Base-by-base conservation (phyloP, 345 rosid species). In the Salix koriyanagi region DNA sequence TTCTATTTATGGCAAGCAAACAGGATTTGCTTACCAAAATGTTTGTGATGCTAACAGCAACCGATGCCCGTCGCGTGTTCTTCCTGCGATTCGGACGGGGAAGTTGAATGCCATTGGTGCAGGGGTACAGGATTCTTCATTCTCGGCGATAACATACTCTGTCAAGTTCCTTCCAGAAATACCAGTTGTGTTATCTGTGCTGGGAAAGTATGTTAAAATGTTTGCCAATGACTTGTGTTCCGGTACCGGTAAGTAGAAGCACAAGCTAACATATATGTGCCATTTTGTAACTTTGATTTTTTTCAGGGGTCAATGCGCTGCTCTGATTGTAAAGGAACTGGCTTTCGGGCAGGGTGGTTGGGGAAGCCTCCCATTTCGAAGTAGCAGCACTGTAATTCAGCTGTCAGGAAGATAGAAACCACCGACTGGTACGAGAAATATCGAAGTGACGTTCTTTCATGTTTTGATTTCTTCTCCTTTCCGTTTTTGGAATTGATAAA, bases 341-440 rank as follows among this genome's bases (percentile, higher is more conserved):
- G 99, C 3, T 95, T 90, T 81, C 97, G 97, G n/a, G 99, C 99
- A 70, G 89, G 89, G 84, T 95, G 99, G 97, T 85, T 95, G 89
- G 93, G 87, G 74, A 78, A 89, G 79, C 94, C 94, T 81, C 87
- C 92, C 2, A 76, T 84, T 64, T 72, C 87, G 18, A 86, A 84
- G 75, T 84, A 90, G 88, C 68, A 66, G 48, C 15, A 0, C 12
- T 50, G 28, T 18, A 28, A 32, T 15, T 64, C 4, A 30, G 65
- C 16, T n/a, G 32, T 6, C 15, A 34, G 67, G 70, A 72, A 6
- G 56, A 6, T n/a, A 9, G 37, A 26, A 58, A 50, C 74, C 67
- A 68, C 54, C 19, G 3, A 30, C 21, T 28, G 42, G 36, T 44
- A 26, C n/a, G 65, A 50, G 70, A 36, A 19, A 75, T 32, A 14